Evolutionary conservation across 176 grass and related monocot genomes (phyloP), one percentile per base, ranked within the genome.

Genomic region (Cymbopogon citratus): DNA sequence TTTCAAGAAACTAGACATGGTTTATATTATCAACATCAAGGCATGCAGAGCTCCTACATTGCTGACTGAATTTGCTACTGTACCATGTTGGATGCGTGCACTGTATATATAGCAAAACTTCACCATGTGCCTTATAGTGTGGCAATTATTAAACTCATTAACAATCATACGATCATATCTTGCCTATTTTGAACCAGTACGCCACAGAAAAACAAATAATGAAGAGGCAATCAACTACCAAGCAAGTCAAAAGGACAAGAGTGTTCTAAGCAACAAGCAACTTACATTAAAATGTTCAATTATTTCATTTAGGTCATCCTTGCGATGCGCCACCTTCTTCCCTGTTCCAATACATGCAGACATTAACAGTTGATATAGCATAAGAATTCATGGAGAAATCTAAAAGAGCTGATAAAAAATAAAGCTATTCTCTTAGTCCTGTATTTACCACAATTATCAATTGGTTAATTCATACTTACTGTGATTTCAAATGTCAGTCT

Each of bases 271-370:
- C 31, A 79, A 83, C 18, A 73, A 71, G 63, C 45, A 89, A 87
- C 94, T 97, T 87, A 98, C 92, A 29, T 94, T 98, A 77, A 98
- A 98, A 91, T 98, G 92, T 56, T 94, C 92, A 3, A 91, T 81
- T 68, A 98, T 80, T 76, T 94, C 95, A 85, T 51, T 83, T 26
- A 98, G 86, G 28, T 94, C 88, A 75, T 92, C 95, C 84, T 85
- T 98, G 34, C 90, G 90, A 84, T 91, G 81, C 2, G 92, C 90
- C 78, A 98, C 81, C 86, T 94, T 98, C 85, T 49, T 94, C 36
- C 95, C 90, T 94, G 83, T 79, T 78, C 16, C 69, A 90, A 12
- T 24, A 79, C 19, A 89, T 18, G 28, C 10, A 18, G 48, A 51
- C 16, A 60, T 69, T 40, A 69, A 87, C 63, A 77, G 68, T 79